Conservation (phyloP, 495 filamentous ascomycete species). For the Pseudomonodictys pantanalensis region DNA sequence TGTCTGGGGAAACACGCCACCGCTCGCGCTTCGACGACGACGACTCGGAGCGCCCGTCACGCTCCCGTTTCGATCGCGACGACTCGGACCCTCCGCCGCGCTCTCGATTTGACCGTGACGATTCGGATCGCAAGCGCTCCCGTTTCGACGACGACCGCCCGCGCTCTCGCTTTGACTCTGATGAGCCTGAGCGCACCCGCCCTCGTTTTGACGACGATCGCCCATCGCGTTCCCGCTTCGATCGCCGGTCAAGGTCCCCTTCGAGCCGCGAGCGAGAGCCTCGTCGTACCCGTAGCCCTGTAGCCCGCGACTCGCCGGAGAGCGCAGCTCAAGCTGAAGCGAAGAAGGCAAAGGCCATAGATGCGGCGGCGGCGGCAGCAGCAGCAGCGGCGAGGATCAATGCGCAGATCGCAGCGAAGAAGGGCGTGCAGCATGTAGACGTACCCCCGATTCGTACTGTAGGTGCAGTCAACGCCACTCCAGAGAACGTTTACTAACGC, state of each 20-base stretch:
- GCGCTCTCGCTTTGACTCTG: conserved; percentile 90
- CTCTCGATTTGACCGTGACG: too few relatives aligned
- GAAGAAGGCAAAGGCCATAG: conserved; percentile 49
- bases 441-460: conserved; percentile 81
- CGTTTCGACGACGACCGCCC: conserved; percentile 85
- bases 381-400: conserved; percentile 93
- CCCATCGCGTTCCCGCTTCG: conserved; percentile 69
- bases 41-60: too few relatives aligned
- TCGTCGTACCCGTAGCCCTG: conserved; percentile 76
- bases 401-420: conserved; percentile 85
- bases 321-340: conserved; percentile 50
- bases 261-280: conserved; percentile 59
- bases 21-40: too few relatives aligned
- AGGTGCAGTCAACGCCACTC: conserved; percentile 26
- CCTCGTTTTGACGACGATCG: conserved; percentile 75
- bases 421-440: conserved; percentile 90
- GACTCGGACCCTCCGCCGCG: too few relatives aligned
- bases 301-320: conserved; percentile 53
- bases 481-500: conserved; percentile 35
- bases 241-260: conserved; percentile 83
- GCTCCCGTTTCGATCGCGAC: too few relatives aligned
- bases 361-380: conserved; percentile 86
- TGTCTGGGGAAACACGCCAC: too few relatives aligned
- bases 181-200: conserved; percentile 66
- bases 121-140: conserved; percentile 30